Evolutionary conservation across 2,329 filamentous ascomycete species (phyloP), one percentile per base, ranked within the genome.

Genomic region (Graphilbum sp.): DNA sequence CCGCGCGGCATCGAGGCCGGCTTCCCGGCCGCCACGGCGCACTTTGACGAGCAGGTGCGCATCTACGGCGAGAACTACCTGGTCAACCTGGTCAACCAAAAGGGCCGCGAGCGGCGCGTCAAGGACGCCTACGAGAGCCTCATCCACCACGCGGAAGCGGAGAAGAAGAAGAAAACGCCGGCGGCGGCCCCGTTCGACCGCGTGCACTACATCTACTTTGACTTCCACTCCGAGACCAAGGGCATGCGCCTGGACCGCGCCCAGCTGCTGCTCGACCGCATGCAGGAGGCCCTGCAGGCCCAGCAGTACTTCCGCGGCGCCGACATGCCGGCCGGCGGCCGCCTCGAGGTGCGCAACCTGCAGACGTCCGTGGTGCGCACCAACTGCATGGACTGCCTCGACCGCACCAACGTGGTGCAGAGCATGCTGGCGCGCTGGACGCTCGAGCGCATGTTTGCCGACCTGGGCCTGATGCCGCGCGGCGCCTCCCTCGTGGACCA

Each of bases 381-480:
- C 30, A 98, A 98, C 57, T 98, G 90, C 62, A 98, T 98, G 90
- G 90, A 98, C 59, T 98, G 92, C 48, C 72, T 98, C 13, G 90
- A 98, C 58, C 81, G 90, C 38, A 98, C 90, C 38, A 98, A 98
- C 50, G 87, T 98, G 7, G 85, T 98, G 4, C 90, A 98, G 60
- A 93, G 85, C 56, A 94, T 96, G 81, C 73, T 98, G 41, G 90
- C 83, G 10, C 79, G 88, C 37, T 87, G 78, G 72, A 82, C 84
- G 13, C 65, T 98, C 31, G 87, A 87, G 44, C 79, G 86, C 46
- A 90, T 94, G 64, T 75, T 98, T 41, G 72, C 78, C 45, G 88
- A 96, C 49, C 63, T 85, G 4, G 87, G 87, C 27, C 63, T 95
- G 37, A 71, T 96, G 49, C 60, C 72, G 37, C 71, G 74, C 20